phyloP scores from a whole-genome alignment of 495 filamentous ascomycete genomes.

The Aspergillus mulundensis region DNA sequence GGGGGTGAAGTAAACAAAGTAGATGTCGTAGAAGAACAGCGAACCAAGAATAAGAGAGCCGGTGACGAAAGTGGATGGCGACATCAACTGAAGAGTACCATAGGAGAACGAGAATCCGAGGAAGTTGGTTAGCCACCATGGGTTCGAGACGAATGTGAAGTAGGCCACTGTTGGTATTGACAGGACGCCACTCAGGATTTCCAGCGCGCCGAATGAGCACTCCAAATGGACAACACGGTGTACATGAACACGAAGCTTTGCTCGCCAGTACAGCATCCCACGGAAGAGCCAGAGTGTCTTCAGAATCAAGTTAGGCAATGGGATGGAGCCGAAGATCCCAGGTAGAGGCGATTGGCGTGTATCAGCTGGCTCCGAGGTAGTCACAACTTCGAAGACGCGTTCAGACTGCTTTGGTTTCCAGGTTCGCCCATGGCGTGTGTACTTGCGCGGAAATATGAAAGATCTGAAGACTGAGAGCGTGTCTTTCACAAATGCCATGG shows the following conservation, averaged over 20 bases:
- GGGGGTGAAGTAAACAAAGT: conserved; percentile 96
- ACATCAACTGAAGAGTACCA: conserved; percentile 73
- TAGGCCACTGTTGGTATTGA: conserved; percentile 56
- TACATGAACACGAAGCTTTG: conserved; percentile 43
- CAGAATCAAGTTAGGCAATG: conserved; percentile 30
- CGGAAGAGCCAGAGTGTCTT: conserved; percentile 47
- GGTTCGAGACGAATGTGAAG: conserved; percentile 68
- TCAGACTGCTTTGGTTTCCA: conserved; percentile 38
- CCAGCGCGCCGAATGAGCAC: conserved; percentile 46
- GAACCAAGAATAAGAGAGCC: conserved; percentile 72
- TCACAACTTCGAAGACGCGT: conserved; percentile 22
- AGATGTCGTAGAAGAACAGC: conserved; percentile 92
- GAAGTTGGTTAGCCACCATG: conserved; percentile 81
- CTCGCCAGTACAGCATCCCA: conserved; percentile 42
- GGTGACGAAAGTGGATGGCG: conserved; percentile 83
- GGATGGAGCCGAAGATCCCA: conserved; percentile 40
- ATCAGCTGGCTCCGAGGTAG: conserved; percentile 10
- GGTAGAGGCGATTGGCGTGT: conserved; percentile 49
- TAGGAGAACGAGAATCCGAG: conserved; percentile 87
- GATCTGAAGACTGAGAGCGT: conserved; percentile 57
- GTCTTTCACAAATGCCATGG: conserved; percentile 67
- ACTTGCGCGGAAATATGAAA: conserved; percentile 67
- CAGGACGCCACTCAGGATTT: conserved; percentile 56
- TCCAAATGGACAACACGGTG: conserved; percentile 42
- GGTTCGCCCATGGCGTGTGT: conserved; percentile 26